These are phyloP conservation scores for Phytophthora pseudosyringae DNA, from an alignment of 352 stramenopile species.

Conservation along the genomic window DNA sequence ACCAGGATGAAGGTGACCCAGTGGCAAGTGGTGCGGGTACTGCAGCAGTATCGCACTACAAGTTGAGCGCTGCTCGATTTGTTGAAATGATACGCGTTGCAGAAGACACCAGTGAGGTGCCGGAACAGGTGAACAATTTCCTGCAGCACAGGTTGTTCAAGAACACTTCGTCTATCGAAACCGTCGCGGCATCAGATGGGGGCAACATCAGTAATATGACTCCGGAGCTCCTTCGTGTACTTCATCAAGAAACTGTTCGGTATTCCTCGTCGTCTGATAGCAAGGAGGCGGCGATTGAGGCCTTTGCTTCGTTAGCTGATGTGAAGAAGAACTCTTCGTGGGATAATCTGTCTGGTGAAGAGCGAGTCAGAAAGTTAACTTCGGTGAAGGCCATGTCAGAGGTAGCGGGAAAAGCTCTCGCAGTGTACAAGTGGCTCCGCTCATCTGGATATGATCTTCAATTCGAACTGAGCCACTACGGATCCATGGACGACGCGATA, in stretches of 20 bases:
- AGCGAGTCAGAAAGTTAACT: slow-evolving; percentile 17
- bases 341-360: slow-evolving; percentile 15
- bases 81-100: slow-evolving; percentile 43
- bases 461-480: slow-evolving; percentile 58
- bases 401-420: slow-evolving; percentile 29
- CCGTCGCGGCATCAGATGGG: background rate
- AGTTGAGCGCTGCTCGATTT: slow-evolving; percentile 42
- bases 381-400: slow-evolving; percentile 11
- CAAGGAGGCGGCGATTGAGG: slow-evolving; percentile 41
- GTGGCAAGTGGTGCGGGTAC: slow-evolving; percentile 2
- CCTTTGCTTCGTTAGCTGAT: slow-evolving; percentile 35
- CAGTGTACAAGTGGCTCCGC: slow-evolving; percentile 56
- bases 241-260: slow-evolving; percentile 34
- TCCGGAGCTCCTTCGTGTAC: slow-evolving; percentile 15
- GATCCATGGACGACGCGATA: slow-evolving; percentile 46
- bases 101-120: slow-evolving; percentile 31
- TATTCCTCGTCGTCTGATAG: slow-evolving; percentile 37
- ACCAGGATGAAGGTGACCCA: slow-evolving; percentile 8
- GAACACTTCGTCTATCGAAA: background rate
- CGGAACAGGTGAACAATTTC: slow-evolving; percentile 40
- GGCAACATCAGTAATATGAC: background rate
- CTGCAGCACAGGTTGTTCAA: slow-evolving; percentile 38
- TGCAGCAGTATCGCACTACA: slow-evolving; percentile 16
- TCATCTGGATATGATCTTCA: slow-evolving; percentile 64
- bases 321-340: slow-evolving; percentile 23